Base-by-base conservation (phyloP, 176 grass and related monocot genomes). In the Guadua angustifolia region DNA sequence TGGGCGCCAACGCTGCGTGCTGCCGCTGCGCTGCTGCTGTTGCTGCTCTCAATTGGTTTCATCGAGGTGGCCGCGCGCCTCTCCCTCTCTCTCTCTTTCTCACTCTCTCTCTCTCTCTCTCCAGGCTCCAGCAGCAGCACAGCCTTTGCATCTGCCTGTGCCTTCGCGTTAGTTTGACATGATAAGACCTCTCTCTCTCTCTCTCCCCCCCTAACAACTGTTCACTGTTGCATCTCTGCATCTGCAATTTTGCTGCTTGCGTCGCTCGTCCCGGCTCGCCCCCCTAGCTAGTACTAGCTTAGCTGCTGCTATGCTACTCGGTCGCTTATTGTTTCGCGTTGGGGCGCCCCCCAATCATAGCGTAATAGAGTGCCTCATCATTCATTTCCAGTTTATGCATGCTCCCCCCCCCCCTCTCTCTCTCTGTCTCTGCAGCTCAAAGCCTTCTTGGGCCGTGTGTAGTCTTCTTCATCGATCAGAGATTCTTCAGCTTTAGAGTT, bases 331-430 rank as follows among this genome's bases (percentile, higher is more conserved):
- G 82, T 58, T 82, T 84, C 76, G 78, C 83, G 74, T 82, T 45
- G 83, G 83, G 90, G 52, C 75, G 63, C 36, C 64, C 80, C 43
- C 87, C 88, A 92, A 90, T 92, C 91, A 92, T 92, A 85, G 68
- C 70, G 84, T 83, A 85, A 90, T 92, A 65, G 88, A 92, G 87
- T 92, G 81, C 87, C 87, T 69, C 73, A 87, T 89, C 84, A 87
- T 92, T 92, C 88, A 87, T 61, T 76, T 71, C 74, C 62, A 32
- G 7, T 5, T 36, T 40, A 5, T 32, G 7, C 10, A 19, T 57
- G 2, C 33, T 6, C 5, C 3, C 0, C 35, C 35, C 33, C 33
- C 33, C 33, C 33, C 33, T 35, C 33, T 35, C 11, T n/a, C n/a
- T 67, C 57, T 49, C 7, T 3, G 12, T 11, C 26, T 50, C 15